A percentile compares a stretch with the other conserved stretches of the same genome.
Conservation (phyloP, 495 filamentous ascomycete genomes). For the Umbilicaria muhlenbergii region DNA sequence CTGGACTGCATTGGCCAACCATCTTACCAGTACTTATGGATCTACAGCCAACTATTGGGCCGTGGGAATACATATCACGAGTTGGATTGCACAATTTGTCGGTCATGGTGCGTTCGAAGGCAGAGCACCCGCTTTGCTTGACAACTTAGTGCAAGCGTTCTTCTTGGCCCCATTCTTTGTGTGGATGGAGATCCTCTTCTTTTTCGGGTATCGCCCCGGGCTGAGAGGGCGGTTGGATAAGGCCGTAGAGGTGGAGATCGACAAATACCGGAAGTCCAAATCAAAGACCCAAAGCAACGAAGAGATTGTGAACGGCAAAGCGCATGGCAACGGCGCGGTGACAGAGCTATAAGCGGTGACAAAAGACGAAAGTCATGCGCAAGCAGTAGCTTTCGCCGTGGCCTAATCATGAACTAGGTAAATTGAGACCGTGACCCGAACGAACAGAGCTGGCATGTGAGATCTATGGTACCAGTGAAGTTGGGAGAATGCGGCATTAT, state of each 20-base stretch:
- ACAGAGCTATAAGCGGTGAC: too few species aligned
- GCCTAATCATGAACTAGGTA: too few species aligned
- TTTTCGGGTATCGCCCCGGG: conserved; percentile 77
- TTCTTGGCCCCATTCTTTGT: conserved; percentile 97
- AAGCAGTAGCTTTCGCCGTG: too few species aligned
- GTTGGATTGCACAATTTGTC: conserved; percentile 79
- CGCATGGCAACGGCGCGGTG: conserved; percentile 8
- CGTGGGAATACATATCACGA: conserved; percentile 47
- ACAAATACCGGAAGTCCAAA: conserved; percentile 35
- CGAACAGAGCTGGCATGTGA: too few species aligned
- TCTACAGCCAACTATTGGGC: conserved; percentile 54
- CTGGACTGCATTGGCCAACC: conserved; percentile 57
- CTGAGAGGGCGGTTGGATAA: conserved; percentile 65
- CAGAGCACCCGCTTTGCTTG: conserved; percentile 72
- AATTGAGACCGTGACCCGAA: too few species aligned
- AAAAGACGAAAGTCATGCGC: too few species aligned
- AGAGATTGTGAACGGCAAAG: conserved; percentile 21
- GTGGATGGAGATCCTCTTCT: conserved; percentile 90
- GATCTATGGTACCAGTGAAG: too few species aligned
- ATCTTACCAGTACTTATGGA: conserved; percentile 52
- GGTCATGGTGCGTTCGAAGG: conserved; percentile 86
- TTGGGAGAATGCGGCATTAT: too few species aligned
- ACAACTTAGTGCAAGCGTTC: conserved; percentile 80
- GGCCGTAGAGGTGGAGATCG: conserved; percentile 52
- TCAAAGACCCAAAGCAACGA: conserved; percentile 8